Base-by-base conservation (phyloP, 2,329 filamentous ascomycete genomes). In the Fusarium buxicola region DNA sequence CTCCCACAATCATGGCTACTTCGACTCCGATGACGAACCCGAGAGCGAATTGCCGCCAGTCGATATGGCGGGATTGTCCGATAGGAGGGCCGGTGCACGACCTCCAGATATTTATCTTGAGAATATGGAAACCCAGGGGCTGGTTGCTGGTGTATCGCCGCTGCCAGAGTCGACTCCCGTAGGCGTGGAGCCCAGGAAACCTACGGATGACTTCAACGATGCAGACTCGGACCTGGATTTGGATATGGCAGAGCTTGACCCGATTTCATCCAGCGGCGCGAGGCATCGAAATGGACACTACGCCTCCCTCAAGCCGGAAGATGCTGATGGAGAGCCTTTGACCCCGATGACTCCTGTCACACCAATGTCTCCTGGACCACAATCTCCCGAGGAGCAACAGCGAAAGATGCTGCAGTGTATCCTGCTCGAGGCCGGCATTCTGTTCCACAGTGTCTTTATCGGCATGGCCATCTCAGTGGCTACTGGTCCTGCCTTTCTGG, bases 401-500 rank as follows among this genome's bases (percentile, higher is more conserved):
- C 84, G 89, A 10, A 84, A 89, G 63, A 82, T 94, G 67, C 79
- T 94, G 9, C 92, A 95, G 74, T 94, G 91, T 66, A 80, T 94
- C 40, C 82, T 95, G 21, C 84, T 95, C 3, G 92, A 94, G 76
- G 91, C 91, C 1, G 92, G 92, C 16, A 94, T 95, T 60, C 82
- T 95, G 13, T 94, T 94, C 73, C 92, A 95, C 78, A 91, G 88
- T 71, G 83, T 95, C 50, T 95, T 95, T 71, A 94, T 95, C 68
- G 92, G 92, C 60, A 94, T 94, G 90, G 91, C 92, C 5, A 83
- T 95, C 27, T 92, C 90, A 1, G 92, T 95, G 1, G 89, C 92
- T 1, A 92, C 90, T 0, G 91, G 91, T 0, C 89, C 91, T 0
- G 87, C 90, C 1, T 95, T 95, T 72, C 81, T 92, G 36, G 90